A percentile compares a stretch with the other conserved stretches of the same genome.
Conservation (phyloP, 2,329 filamentous ascomycete species). For the Talaromyces piceae region DNA sequence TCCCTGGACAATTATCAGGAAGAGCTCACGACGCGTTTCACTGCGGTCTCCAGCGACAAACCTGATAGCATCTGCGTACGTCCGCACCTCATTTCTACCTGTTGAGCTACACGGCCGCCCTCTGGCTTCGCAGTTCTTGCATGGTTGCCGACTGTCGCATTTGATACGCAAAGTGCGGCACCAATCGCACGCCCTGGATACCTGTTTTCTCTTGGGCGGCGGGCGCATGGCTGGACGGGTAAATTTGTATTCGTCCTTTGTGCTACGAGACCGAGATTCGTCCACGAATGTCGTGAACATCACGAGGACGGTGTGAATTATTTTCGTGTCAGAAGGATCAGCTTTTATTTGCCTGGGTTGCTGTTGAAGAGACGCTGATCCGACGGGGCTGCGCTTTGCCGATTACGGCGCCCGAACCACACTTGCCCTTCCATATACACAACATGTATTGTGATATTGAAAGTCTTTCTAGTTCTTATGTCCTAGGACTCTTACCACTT, state of each 20-base stretch:
- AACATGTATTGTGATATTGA: too few relatives aligned
- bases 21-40: background rate
- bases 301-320: background rate
- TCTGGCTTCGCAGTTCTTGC: slow-evolving; percentile 6
- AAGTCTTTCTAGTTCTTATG: too few relatives aligned
- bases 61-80: slow-evolving; percentile 3
- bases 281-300: background rate
- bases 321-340: background rate
- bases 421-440: too few relatives aligned
- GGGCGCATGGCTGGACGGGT: slow-evolving; percentile 4
- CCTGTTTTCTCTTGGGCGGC: slow-evolving; percentile 6
- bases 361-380: background rate
- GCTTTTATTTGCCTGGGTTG: background rate
- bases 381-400: background rate
- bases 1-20: background rate
- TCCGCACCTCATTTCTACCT: background rate
- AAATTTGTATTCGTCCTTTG: background rate
- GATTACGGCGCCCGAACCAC: background rate
- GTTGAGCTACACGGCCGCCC: slow-evolving; percentile 4
- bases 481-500: too few relatives aligned
- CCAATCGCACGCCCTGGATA: slow-evolving; percentile 8
- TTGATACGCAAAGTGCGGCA: slow-evolving; percentile 7
- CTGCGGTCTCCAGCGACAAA: background rate
- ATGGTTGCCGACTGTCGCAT: slow-evolving; percentile 9
- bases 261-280: background rate